Percentiles rank a stretch among this genome's conserved stretches.
phyloP scores from a whole-genome alignment of 2,329 filamentous ascomycete species.

The Fusarium torreyae region DNA sequence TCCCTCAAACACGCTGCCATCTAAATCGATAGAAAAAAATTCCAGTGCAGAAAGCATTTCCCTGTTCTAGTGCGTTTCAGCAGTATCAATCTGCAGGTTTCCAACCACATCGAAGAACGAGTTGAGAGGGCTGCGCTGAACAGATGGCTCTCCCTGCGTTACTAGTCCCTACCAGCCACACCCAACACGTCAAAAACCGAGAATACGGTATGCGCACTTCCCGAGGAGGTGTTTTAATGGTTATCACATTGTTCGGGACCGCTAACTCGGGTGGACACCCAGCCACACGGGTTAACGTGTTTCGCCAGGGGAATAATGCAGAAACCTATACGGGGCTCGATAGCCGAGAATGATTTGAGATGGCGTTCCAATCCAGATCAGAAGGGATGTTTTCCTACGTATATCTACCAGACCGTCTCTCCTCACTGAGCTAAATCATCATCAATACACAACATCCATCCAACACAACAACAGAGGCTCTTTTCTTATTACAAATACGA shows the following conservation, averaged over 20 bases:
- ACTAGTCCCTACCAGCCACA: conserved; percentile 14
- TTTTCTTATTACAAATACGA: too few species aligned
- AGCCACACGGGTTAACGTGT: conserved; percentile 30
- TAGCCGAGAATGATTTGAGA: background rate
- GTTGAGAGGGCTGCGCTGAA: background rate
- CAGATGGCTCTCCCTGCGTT: conserved; percentile 25
- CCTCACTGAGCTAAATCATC: background rate
- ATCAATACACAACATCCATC: conserved; percentile 1
- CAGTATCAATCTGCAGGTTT: background rate
- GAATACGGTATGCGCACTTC: conserved; percentile 12
- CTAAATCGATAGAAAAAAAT: conserved; percentile 6
- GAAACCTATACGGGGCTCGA: conserved; percentile 6
- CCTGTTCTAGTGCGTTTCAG: conserved; percentile 14
- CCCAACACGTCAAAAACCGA: background rate
- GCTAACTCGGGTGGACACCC: conserved; percentile 4
- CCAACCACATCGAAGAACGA: conserved; percentile 21
- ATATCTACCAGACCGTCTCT: conserved; percentile 40
- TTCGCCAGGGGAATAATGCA: conserved; percentile 37
- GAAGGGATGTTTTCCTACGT: conserved; percentile 5
- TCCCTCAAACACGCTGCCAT: conserved; percentile 24
- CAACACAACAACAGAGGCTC: background rate
- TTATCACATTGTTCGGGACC: conserved; percentile 5
- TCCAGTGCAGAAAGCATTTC: background rate
- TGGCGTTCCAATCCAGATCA: conserved; percentile 32
- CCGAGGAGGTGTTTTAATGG: conserved; percentile 8